Base-by-base conservation (phyloP, 768 basidiomycete species). In the Hebeloma cylindrosporum region DNA sequence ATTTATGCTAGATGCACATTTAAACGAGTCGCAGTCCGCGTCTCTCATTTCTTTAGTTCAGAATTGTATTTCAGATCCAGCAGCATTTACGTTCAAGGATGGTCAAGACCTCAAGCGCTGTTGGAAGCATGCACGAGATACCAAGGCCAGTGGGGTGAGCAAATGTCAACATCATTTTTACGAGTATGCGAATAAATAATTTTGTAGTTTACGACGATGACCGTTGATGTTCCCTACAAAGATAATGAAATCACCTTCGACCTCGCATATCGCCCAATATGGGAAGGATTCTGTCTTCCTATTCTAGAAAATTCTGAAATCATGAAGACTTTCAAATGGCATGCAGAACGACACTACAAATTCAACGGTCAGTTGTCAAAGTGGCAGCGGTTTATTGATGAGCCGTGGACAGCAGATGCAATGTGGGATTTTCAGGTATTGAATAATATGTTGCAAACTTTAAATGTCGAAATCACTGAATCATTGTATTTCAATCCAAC, bases 361-460 rank as follows among this genome's bases (percentile, higher is more conserved):
- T 62, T 47, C 25, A 50, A 67, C 50, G 59, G 57, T 1, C 18
- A 36, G 28, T 9, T 8, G 28, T 26, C 14, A 20, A 14, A 39
- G 17, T 67, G 56, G 41, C 38, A 54, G 4, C 47, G 56, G 0
- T 60, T 69, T 29, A 43, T 57, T 36, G 41, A 61, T 50, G 67
- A 72, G 34, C 67, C 65, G 5, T 62, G 60, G 59, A 68, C 64
- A 6, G 69, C 54, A 1, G 43, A 68, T 27, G 9, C 23, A 2
- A 68, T 54, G 30, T 71, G 68, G 67, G 51, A 67, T 5, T 46
- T 63, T 7, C 65, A 71, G 50, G 68, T 71, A 26, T n/a, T n/a
- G n/a, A n/a, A 26, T 2, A 16, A 7, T 26, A 5, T 20, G 20
- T 22, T 38, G 16, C 21, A 38, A 3, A 5, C 9, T 9, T 38